Evolutionary conservation across 139 green algal species (phyloP), one percentile per base, ranked within the genome.

Genomic region (Coccomyxa sp.): DNA sequence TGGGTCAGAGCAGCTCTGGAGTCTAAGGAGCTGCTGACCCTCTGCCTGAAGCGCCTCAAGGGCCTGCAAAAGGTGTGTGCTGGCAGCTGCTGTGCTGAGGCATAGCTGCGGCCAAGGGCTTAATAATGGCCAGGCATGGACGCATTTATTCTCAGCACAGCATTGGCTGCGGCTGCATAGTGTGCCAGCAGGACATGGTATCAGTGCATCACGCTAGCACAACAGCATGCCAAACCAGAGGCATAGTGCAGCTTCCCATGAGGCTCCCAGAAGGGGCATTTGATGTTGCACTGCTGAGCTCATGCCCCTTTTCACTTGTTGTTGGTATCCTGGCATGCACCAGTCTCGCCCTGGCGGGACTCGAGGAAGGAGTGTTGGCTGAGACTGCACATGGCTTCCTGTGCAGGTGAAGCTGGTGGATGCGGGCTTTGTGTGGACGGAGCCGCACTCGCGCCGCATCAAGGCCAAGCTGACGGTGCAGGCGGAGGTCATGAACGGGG

Each of bases 361-460:
- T n/a, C n/a, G n/a, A n/a, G n/a, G n/a, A n/a, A n/a, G n/a, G n/a
- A n/a, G n/a, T n/a, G n/a, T n/a, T n/a, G n/a, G n/a, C n/a, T n/a
- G n/a, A n/a, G n/a, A n/a, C n/a, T n/a, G n/a, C n/a, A n/a, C n/a
- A n/a, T n/a, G n/a, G n/a, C n/a, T n/a, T n/a, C n/a, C 14, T 16
- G 44, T 16, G 68, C 86, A 96, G 86, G 93, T 98, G 9, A 98
- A 99, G 88, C 94, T 99, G 16, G 90, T 98, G 54, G 96, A 99
- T 78, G 96, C 96, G n/a, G 91, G 91, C 0, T 99, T 99, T 86
- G 94, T 99, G 33, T 99, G 96, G 96, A 99, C 96, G 29, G 96
- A 99, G 90, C 96, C 96, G 4, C 96, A 99, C 88, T 96, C 88
- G 35, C 97, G 96, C 82, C 88, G 96, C 29, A 83, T 99, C 14